Evolutionary conservation across 2,329 filamentous ascomycete species (phyloP), one percentile per base, ranked within the genome.

Genomic region (Talaromyces atroroseus): DNA sequence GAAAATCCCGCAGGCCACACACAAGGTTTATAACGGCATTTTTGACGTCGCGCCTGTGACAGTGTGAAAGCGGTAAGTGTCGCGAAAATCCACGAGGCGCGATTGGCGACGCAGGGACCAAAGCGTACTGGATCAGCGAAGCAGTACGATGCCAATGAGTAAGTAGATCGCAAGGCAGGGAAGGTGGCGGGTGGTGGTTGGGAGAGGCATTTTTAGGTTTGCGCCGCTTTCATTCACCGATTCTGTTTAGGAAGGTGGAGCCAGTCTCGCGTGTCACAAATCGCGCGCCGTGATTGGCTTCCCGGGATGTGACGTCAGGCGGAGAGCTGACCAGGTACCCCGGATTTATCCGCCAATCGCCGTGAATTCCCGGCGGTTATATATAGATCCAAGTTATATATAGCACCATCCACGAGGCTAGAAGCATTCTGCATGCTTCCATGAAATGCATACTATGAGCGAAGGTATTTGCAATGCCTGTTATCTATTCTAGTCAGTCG

Each of bases 161-260:
- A n/a, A 45, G 21, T 1, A 6, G 20, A 20, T 46, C 20, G 44
- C 44, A 23, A 18, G 26, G 29, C 32, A 38, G 20, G 34, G 16
- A 36, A 29, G 8, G 40, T 40, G 29, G 32, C 21, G 18, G n/a
- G 20, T 24, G 32, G 21, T 11, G 23, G 45, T 36, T n/a, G 52
- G 12, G 24, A 6, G 45, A 54, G 52, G 45, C 45, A 36, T 54
- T 54, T 54, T 54, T 16, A 34, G 23, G 32, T 44, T 46, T 58
- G 56, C 46, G 50, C 52, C 56, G 45, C 45, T 54, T 58, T 54
- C 56, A 58, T 54, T 58, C 56, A 58, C 56, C 56, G 45, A 45
- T 44, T 23, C 38, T 11, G 42, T 49, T 38, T n/a, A 36, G 50
- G 56, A 24, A 36, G 10, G 56, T 53, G 56, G 56, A 49, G 48